These are phyloP conservation scores for Torrubiella hemipterigena DNA, from an alignment of 2,329 filamentous ascomycete genomes.

Conservation along the genomic window DNA sequence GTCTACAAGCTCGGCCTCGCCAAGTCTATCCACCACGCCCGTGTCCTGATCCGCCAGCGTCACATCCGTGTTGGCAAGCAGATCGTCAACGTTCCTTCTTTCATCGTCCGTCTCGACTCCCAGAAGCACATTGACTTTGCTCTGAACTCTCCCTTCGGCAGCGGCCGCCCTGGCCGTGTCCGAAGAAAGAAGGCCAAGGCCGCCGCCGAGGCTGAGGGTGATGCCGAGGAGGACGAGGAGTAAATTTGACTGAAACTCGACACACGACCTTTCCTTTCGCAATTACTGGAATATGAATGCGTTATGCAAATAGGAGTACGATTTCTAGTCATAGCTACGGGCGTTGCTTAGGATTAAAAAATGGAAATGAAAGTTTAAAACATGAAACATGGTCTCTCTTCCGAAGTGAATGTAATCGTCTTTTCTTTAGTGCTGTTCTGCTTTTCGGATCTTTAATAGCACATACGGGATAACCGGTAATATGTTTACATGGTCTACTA, in stretches of 20 bases:
- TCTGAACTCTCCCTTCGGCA: constrained; percentile 93
- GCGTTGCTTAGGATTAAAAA: constrained; percentile 38
- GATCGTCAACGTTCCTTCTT: constrained; percentile 99
- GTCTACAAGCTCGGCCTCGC: constrained; percentile 99
- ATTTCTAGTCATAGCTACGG: constrained; percentile 35
- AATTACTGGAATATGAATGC: constrained; percentile 19
- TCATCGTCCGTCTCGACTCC: constrained; percentile 98
- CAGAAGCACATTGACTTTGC: constrained; percentile 99
- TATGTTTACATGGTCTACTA: neutral
- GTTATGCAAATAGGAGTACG: constrained; percentile 21
- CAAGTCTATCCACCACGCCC: constrained; percentile 99
- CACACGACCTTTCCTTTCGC: constrained; percentile 16
- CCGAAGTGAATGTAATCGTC: too few relatives aligned
- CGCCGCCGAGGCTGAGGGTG: constrained; percentile 72
- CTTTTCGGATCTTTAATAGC: too few relatives aligned
- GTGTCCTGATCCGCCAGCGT: constrained; percentile 98
- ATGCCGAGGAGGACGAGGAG: constrained; percentile 76
- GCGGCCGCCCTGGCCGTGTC: constrained; percentile 92
- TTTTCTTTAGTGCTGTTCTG: neutral
- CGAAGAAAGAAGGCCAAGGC: constrained; percentile 99
- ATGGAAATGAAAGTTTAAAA: too few relatives aligned
- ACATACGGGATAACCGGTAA: neutral
- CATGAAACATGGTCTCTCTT: too few relatives aligned
- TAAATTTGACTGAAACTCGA: constrained; percentile 30
- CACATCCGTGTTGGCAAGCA: constrained; percentile 99